Percentiles rank a stretch among this genome's conserved stretches.
phyloP scores from a whole-genome alignment of 768 basidiomycete genomes.

The Rhodotorula kratochvilovae region DNA sequence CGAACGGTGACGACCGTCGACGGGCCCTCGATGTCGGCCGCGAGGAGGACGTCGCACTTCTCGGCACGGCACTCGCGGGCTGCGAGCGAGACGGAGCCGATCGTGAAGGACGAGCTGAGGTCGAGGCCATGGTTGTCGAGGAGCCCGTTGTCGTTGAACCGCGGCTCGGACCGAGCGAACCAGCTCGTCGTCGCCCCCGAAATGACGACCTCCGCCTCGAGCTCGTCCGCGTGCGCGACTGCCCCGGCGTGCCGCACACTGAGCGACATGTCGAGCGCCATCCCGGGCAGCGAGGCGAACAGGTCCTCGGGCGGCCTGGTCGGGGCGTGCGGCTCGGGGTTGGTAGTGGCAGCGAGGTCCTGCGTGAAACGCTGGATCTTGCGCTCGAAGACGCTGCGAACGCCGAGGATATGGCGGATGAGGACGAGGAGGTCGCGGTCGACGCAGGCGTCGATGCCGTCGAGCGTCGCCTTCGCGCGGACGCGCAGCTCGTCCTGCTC shows the following conservation, averaged over 20 bases:
- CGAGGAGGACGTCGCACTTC: neutral
- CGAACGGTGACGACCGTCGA: neutral
- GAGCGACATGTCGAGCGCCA: neutral
- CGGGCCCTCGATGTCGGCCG: slow-evolving; percentile 5
- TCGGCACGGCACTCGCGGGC: neutral
- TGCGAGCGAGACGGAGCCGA: neutral
- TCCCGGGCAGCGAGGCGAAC: neutral
- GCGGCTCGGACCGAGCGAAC: neutral
- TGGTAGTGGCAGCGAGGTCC: neutral
- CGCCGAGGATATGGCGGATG: slow-evolving; percentile 35
- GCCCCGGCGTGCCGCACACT: neutral
- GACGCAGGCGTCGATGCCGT: slow-evolving; percentile 7
- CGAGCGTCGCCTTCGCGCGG: slow-evolving; percentile 3
- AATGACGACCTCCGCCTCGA: neutral
- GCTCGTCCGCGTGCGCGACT: slow-evolving; percentile 3
- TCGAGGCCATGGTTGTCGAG: neutral
- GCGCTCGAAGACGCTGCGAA: slow-evolving; percentile 30
- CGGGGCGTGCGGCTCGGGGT: neutral
- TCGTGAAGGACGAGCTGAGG: neutral
- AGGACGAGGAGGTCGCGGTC: slow-evolving; percentile 33
- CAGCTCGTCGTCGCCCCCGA: neutral
- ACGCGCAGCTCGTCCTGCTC: neutral
- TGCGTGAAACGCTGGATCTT: slow-evolving; percentile 18
- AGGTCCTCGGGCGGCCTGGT: neutral
- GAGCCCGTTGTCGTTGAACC: neutral